Percentiles rank a stretch among this genome's conserved stretches.
phyloP scores from a whole-genome alignment of 1,139 yeast genomes.

The Magnusiomyces tetraspermus region DNA sequence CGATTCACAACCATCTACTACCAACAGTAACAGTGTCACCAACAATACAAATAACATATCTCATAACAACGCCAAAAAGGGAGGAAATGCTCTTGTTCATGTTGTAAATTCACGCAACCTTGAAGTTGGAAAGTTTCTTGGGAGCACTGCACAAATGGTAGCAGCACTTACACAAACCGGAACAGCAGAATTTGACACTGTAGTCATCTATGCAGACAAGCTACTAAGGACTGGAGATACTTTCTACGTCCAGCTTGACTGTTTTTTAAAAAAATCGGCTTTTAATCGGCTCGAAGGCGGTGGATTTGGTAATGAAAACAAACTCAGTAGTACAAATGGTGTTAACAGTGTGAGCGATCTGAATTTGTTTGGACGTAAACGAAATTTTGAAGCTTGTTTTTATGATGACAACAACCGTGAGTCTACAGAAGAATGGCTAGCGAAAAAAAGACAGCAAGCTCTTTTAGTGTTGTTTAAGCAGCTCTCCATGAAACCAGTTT shows the following conservation, averaged over 20 bases:
- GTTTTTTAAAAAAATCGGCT: slow-evolving; percentile 46
- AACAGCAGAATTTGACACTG: slow-evolving; percentile 47
- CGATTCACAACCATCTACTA: slow-evolving; percentile 29
- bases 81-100: slow-evolving; percentile 31
- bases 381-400: neutral
- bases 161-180: slow-evolving; percentile 55
- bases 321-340: neutral
- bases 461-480: neutral
- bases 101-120: slow-evolving; percentile 31
- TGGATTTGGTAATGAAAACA: neutral
- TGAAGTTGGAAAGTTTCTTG: slow-evolving; percentile 73
- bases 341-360: neutral
- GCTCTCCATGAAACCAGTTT: neutral
- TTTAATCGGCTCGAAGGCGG: slow-evolving; percentile 33
- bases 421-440: neutral
- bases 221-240: slow-evolving; percentile 65
- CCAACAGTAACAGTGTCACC: slow-evolving; percentile 5
- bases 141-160: slow-evolving; percentile 58
- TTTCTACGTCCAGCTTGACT: slow-evolving; percentile 53
- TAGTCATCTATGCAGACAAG: slow-evolving; percentile 50
- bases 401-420: neutral
- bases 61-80: slow-evolving; percentile 21
- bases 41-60: neutral
- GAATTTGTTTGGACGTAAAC: neutral
- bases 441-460: neutral